These are phyloP conservation scores for Lanmaoa rubissima DNA, from an alignment of 768 basidiomycete genomes.

Conservation along the genomic window DNA sequence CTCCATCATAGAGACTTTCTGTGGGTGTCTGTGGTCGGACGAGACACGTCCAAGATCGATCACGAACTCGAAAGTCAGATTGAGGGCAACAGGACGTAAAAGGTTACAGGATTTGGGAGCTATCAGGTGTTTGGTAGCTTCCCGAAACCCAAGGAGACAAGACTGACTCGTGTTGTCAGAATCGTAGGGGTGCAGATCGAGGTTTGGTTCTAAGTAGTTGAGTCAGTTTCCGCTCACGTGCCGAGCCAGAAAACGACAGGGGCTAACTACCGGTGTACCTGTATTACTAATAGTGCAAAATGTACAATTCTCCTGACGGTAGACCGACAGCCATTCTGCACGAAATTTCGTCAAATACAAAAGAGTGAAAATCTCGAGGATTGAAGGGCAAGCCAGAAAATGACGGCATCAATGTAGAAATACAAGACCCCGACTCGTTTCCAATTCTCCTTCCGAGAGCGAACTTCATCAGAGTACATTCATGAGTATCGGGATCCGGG, in stretches of 20 bases:
- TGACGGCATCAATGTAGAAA: conserved; percentile 40
- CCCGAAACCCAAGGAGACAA: background rate
- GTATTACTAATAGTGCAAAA: conserved; percentile 35
- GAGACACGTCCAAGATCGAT: conserved; percentile 21
- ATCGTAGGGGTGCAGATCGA: conserved; percentile 4
- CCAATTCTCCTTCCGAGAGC: conserved; percentile 29
- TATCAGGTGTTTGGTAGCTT: conserved; percentile 1
- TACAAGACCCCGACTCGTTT: conserved; percentile 1
- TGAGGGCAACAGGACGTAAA: background rate
- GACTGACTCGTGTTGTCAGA: background rate
- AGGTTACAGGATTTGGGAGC: background rate
- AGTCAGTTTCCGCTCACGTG: conserved; percentile 28
- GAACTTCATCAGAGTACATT: conserved; percentile 51
- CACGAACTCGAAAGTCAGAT: conserved; percentile 2
- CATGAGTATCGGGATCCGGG: conserved; percentile 28
- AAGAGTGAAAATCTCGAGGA: conserved; percentile 41
- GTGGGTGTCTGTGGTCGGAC: conserved; percentile 16
- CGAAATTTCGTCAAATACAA: conserved; percentile 56
- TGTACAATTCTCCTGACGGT: conserved; percentile 52
- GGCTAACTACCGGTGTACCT: conserved; percentile 1
- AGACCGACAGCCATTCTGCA: conserved; percentile 52
- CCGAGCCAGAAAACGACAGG: conserved; percentile 16
- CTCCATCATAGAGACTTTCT: conserved; percentile 49
- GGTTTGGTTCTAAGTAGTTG: background rate
- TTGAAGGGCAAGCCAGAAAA: conserved; percentile 53